Conservation (phyloP, 1,284 basidiomycete genomes). For the Exobasidium cylindrosporum region DNA sequence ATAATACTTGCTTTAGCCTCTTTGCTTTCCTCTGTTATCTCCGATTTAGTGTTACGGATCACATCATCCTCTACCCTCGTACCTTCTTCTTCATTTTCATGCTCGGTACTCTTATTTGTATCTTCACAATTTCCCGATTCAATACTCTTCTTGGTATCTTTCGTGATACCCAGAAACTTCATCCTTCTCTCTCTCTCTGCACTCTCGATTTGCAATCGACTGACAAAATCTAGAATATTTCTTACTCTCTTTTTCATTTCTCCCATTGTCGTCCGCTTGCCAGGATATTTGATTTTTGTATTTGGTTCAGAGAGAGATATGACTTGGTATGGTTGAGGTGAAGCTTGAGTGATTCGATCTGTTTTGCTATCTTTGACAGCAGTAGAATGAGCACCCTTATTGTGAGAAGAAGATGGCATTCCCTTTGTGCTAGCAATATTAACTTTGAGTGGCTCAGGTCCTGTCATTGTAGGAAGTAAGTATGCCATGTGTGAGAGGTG, state of each 20-base stretch:
- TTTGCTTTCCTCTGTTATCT: too few relatives aligned
- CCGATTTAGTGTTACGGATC: neutral
- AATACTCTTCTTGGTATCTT: neutral
- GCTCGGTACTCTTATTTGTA: slow-evolving; percentile 1
- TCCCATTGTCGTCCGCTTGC: slow-evolving; percentile 85
- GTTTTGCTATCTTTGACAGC: neutral
- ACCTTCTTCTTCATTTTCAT: neutral
- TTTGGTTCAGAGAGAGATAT: slow-evolving; percentile 67
- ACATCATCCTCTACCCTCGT: neutral
- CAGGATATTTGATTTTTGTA: slow-evolving; percentile 88
- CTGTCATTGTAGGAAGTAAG: slow-evolving; percentile 61
- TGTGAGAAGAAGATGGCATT: neutral
- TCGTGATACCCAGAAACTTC: slow-evolving; percentile 63
- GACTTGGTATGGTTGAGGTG: slow-evolving; percentile 36
- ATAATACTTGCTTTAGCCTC: neutral
- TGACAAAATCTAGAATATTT: slow-evolving; percentile 81
- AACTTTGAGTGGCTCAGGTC: slow-evolving; percentile 11
- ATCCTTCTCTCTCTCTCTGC: slow-evolving; percentile 54
- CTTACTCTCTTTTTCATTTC: slow-evolving; percentile 97
- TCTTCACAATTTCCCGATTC: too few relatives aligned
- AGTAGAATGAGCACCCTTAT: neutral
- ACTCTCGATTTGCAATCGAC: slow-evolving; percentile 56
- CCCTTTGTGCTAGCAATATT: slow-evolving; percentile 16
- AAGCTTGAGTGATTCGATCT: slow-evolving; percentile 8
- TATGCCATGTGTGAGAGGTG: slow-evolving; percentile 83